These are phyloP conservation scores for Nematocida major DNA, from an alignment of 371 early-diverging fungal species.

Conservation along the genomic window DNA sequence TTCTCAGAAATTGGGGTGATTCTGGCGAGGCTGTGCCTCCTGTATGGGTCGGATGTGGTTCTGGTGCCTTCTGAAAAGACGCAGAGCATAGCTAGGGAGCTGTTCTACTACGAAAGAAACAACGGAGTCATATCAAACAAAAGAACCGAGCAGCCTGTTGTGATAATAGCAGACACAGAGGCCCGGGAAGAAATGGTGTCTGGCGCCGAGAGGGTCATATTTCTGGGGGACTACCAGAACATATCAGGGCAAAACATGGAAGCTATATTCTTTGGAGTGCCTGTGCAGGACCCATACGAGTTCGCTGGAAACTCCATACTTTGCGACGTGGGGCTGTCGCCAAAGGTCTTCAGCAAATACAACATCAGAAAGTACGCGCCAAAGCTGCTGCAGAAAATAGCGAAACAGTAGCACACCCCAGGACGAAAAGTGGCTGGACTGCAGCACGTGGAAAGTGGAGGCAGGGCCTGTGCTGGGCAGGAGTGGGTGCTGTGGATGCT, in stretches of 20 bases:
- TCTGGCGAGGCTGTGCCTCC: constrained; percentile 24
- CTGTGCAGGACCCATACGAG: not conserved
- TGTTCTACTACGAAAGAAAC: constrained; percentile 37
- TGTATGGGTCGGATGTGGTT: constrained; percentile 26
- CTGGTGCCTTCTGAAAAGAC: constrained; percentile 6
- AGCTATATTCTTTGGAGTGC: constrained; percentile 39
- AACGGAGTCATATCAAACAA: not conserved
- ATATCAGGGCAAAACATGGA: constrained; percentile 6
- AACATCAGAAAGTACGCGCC: constrained; percentile 33
- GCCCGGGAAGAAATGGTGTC: constrained; percentile 4
- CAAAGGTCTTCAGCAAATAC: constrained; percentile 1
- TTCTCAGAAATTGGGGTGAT: constrained; percentile 44
- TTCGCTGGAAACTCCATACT: constrained; percentile 32
- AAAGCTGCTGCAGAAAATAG: constrained; percentile 46
- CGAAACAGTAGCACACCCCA: no score
- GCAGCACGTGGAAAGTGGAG: not conserved
- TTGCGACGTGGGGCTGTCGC: constrained; percentile 45
- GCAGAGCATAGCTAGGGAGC: constrained; percentile 12
- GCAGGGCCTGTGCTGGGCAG: no score
- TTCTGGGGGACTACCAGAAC: constrained; percentile 44
- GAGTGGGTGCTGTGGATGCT: no score
- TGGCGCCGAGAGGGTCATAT: constrained; percentile 21
- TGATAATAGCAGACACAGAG: constrained; percentile 34
- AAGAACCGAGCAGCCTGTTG: constrained; percentile 22
- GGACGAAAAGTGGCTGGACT: no score